Conservation (phyloP, 2,329 filamentous ascomycete species). For the Phoma sp. region DNA sequence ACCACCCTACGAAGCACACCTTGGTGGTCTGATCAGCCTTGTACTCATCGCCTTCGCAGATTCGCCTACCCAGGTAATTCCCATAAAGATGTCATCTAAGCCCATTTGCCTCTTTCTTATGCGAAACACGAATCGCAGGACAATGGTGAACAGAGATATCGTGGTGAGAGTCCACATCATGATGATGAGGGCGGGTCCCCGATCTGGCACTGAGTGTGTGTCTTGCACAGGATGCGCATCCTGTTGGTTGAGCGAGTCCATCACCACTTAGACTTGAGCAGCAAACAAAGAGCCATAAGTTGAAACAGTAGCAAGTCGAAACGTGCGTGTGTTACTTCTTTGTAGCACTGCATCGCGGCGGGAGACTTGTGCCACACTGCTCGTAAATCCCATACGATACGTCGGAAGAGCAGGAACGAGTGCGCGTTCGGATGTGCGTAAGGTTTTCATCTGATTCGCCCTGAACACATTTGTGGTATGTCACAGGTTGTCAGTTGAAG, state of each 20-base stretch:
- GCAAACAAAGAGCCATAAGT: neutral
- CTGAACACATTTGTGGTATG: no score
- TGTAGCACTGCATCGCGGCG: no score
- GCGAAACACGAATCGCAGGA: conserved; percentile 2
- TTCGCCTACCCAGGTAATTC: neutral
- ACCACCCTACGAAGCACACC: conserved; percentile 10
- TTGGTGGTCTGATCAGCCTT: neutral
- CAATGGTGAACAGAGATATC: neutral
- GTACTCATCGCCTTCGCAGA: neutral
- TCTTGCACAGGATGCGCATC: neutral
- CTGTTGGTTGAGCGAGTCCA: neutral
- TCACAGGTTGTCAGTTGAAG: no score
- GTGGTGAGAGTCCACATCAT: conserved; percentile 8
- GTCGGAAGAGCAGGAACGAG: no score
- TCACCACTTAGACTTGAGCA: neutral
- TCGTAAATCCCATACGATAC: no score
- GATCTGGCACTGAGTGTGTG: neutral
- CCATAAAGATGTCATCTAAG: conserved; percentile 10
- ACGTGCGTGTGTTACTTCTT: neutral
- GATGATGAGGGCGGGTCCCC: conserved; percentile 4
- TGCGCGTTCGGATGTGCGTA: no score
- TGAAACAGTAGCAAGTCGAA: neutral
- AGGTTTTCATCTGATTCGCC: no score
- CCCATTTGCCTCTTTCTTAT: neutral
- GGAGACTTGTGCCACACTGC: no score